Evolutionary conservation across 2,329 filamentous ascomycete species (phyloP).

Genomic region (Colletotrichum costaricense): DNA sequence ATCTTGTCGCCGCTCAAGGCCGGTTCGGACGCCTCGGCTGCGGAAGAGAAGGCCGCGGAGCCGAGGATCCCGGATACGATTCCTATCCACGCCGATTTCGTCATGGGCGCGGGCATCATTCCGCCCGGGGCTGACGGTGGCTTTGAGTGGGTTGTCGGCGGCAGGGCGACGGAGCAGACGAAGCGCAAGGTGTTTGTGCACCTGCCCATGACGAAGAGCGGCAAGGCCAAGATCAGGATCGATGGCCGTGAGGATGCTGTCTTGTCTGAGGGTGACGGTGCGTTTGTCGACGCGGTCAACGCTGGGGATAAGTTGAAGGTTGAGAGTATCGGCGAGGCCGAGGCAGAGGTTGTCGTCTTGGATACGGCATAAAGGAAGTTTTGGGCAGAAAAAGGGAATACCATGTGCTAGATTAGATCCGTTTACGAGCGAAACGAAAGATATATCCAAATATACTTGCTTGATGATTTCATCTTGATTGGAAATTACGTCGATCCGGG

Average conservation of each 20-base stretch:
- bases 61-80: conserved; percentile 76
- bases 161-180: conserved; percentile 58
- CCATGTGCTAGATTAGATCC: background rate
- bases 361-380: conserved; percentile 65
- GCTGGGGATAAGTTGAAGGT: conserved; percentile 73
- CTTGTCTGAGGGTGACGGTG: conserved; percentile 82
- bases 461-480: background rate
- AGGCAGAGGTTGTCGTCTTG: conserved; percentile 76
- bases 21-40: conserved; percentile 69
- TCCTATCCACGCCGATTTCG: conserved; percentile 85
- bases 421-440: background rate
- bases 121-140: conserved; percentile 69
- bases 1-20: conserved; percentile 82
- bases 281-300: conserved; percentile 75
- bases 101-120: conserved; percentile 84
- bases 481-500: background rate
- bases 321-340: conserved; percentile 75
- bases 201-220: conserved; percentile 81
- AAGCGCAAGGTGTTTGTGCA: conserved; percentile 84
- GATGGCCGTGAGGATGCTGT: conserved; percentile 74
- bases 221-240: conserved; percentile 77
- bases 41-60: conserved; percentile 73
- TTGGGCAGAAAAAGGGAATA: background rate
- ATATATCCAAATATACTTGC: conserved; percentile 8
- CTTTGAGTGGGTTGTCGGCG: conserved; percentile 81